phyloP scores from a whole-genome alignment of 2,329 filamentous ascomycete species.

The Rhexocercosporidium sp. region DNA sequence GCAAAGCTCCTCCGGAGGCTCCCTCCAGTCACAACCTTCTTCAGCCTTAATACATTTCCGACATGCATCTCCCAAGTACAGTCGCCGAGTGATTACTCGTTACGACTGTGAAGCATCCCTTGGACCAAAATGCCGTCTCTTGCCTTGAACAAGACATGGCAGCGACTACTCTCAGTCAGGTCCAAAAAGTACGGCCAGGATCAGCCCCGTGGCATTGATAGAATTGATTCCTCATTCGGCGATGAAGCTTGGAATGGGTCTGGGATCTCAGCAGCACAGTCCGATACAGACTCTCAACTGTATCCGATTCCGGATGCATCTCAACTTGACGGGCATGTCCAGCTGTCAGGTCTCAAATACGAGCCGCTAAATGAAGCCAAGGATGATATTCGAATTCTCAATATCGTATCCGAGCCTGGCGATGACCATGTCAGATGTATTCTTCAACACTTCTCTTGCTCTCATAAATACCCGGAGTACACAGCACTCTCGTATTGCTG shows the following conservation, averaged over 20 bases:
- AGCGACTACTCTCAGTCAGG: not conserved
- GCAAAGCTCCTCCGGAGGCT: too few relatives aligned
- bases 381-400: slow-evolving; percentile 9
- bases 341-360: not conserved
- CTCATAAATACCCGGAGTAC: slow-evolving; percentile 6
- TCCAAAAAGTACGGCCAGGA: not conserved
- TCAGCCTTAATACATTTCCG: not conserved
- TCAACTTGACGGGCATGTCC: not conserved
- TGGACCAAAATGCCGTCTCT: not conserved
- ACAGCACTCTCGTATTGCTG: slow-evolving; percentile 18
- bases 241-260: not conserved
- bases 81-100: not conserved
- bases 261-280: not conserved
- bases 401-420: not conserved
- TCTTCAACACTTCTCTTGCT: not conserved
- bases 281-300: not conserved
- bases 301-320: not conserved
- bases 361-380: slow-evolving; percentile 1
- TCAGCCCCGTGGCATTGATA: not conserved
- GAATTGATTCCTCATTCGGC: not conserved
- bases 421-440: not conserved
- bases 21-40: too few relatives aligned
- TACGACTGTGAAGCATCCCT: too few relatives aligned
- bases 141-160: not conserved
- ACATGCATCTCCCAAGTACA: not conserved